A percentile compares a stretch with the other conserved stretches of the same genome.
Conservation (phyloP, 139 green algal genomes). For the Picochlorum costavermella region DNA sequence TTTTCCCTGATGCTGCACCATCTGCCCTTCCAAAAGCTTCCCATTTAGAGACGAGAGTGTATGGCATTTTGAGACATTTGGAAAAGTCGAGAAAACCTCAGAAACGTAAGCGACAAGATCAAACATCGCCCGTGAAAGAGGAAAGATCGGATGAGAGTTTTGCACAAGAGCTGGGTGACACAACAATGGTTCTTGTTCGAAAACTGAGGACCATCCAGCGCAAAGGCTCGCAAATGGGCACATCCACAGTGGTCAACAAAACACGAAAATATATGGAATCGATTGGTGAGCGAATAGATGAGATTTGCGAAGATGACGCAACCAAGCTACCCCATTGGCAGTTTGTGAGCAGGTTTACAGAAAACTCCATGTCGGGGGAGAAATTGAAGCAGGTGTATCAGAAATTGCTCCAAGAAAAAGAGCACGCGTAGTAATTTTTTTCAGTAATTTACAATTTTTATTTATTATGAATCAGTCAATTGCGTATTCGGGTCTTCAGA, state of each 20-base stretch:
- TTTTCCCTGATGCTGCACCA: constrained; percentile 7
- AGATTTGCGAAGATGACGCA: too few species aligned
- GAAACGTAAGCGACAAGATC: not conserved
- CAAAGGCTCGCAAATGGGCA: too few species aligned
- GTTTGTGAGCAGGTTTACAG: too few species aligned
- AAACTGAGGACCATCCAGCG: too few species aligned
- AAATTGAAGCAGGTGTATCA: constrained; percentile 31
- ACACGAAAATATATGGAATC: too few species aligned
- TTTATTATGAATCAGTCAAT: not conserved
- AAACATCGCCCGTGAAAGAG: not conserved
- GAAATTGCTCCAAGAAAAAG: constrained; percentile 47
- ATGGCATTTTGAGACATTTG: constrained; percentile 74
- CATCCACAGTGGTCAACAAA: too few species aligned
- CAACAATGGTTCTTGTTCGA: too few species aligned
- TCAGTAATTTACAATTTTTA: not conserved
- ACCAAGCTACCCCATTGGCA: too few species aligned
- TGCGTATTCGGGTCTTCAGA: constrained; percentile 6
- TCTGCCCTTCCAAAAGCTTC: constrained; percentile 43
- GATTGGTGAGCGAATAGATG: too few species aligned
- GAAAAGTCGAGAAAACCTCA: constrained; percentile 14
- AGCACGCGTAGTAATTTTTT: constrained; percentile 5
- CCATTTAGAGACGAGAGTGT: constrained; percentile 75
- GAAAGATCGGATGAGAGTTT: too few species aligned
- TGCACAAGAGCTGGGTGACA: too few species aligned
- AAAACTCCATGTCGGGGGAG: too few species aligned